Evolutionary conservation across 768 basidiomycete species (phyloP).

Genomic region (Leccinum variicolor): DNA sequence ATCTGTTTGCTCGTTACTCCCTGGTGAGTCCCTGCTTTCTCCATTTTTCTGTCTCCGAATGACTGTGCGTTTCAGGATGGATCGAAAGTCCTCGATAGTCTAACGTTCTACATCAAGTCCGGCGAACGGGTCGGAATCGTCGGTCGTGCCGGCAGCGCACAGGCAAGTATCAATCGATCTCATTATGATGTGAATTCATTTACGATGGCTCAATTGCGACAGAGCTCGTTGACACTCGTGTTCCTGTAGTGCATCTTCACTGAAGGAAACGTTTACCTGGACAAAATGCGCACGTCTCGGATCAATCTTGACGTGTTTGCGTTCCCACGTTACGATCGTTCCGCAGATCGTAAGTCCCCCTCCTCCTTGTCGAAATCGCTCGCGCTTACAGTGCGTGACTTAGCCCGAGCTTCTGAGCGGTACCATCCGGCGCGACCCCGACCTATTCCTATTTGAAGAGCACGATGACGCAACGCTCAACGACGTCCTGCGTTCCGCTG

Average conservation of each 20-base stretch:
- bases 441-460: constrained; percentile 46
- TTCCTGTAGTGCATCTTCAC: constrained; percentile 3
- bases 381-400: neutral
- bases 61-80: too few species aligned
- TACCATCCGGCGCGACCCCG: constrained; percentile 53
- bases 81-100: too few species aligned
- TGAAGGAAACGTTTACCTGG: neutral
- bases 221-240: constrained; percentile 3
- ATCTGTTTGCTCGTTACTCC: too few species aligned
- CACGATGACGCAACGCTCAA: constrained; percentile 52
- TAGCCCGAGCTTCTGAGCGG: constrained; percentile 38
- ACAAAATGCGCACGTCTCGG: neutral
- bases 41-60: too few species aligned
- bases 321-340: constrained; percentile 1
- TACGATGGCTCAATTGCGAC: neutral
- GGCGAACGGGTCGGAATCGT: too few species aligned
- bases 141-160: too few species aligned
- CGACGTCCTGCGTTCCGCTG: constrained; percentile 46
- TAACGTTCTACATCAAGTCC: too few species aligned
- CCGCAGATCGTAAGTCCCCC: neutral
- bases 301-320: neutral
- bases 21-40: too few species aligned
- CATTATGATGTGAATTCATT: neutral
- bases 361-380: neutral
- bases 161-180: neutral